These are phyloP conservation scores for Podospora anserina DNA, from an alignment of 495 filamentous ascomycete genomes.

Conservation along the genomic window DNA sequence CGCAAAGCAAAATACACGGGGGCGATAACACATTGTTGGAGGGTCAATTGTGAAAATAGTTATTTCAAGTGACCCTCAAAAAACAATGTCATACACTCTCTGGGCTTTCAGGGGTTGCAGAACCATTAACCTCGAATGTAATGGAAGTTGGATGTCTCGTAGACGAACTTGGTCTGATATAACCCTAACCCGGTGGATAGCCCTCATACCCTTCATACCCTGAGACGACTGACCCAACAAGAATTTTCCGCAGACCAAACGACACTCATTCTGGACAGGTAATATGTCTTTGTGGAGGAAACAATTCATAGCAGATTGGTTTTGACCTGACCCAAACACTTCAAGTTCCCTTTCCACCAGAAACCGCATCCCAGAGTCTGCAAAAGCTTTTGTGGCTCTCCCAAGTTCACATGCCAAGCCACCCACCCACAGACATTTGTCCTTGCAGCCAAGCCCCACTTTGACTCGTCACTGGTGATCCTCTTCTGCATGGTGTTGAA, in stretches of 20 bases:
- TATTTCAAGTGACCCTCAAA: too few relatives aligned
- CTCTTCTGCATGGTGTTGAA: background rate
- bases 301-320: too few relatives aligned
- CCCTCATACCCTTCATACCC: background rate
- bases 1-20: too few relatives aligned
- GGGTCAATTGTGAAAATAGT: too few relatives aligned
- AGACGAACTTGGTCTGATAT: background rate
- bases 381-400: background rate
- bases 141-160: background rate
- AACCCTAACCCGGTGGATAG: background rate
- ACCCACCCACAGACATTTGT: background rate
- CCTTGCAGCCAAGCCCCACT: background rate
- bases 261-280: too few relatives aligned
- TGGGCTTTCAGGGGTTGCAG: too few relatives aligned
- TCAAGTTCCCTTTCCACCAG: background rate
- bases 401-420: background rate
- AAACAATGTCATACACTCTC: too few relatives aligned
- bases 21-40: too few relatives aligned
- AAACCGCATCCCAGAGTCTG: background rate
- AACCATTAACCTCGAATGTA: too few relatives aligned
- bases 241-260: too few relatives aligned
- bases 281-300: too few relatives aligned
- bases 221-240: background rate
- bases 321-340: background rate
- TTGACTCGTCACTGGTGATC: background rate